phyloP scores from a whole-genome alignment of 2,329 filamentous ascomycete species.

The Aaosphaeria pasadenensis region DNA sequence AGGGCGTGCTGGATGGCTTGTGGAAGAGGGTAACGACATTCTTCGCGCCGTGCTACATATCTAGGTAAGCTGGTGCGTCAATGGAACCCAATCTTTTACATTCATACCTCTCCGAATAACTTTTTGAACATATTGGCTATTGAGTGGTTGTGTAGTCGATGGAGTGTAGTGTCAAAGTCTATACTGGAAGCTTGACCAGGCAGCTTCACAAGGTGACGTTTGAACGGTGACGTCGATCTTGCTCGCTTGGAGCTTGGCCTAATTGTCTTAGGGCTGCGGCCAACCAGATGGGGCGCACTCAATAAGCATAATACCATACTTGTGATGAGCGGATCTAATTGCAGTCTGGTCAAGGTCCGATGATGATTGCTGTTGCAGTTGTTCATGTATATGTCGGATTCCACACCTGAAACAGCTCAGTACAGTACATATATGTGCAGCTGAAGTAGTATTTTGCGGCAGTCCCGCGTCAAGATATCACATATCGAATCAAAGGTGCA shows the following conservation, averaged over 20 bases:
- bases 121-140: constrained; percentile 43
- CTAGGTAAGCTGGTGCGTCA: constrained; percentile 10
- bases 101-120: constrained; percentile 45
- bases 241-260: constrained; percentile 10
- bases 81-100: constrained; percentile 2
- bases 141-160: constrained; percentile 4
- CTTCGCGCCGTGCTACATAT: constrained; percentile 44
- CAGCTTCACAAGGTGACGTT: constrained; percentile 17
- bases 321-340: too few species aligned
- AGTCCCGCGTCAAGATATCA: too few species aligned
- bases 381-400: too few species aligned
- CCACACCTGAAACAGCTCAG: too few species aligned
- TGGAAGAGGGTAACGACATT: constrained; percentile 98
- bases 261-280: background rate
- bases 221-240: constrained; percentile 23
- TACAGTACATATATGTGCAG: too few species aligned
- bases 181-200: constrained; percentile 1
- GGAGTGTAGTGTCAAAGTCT: background rate
- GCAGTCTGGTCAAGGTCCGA: too few species aligned
- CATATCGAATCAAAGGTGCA: too few species aligned
- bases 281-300: constrained; percentile 2
- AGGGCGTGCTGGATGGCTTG: constrained; percentile 71
- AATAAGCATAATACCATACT: too few species aligned
- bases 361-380: too few species aligned
- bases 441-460: too few species aligned